Base-by-base conservation (phyloP, 139 green algal species). In the Monoraphidium neglectum region DNA sequence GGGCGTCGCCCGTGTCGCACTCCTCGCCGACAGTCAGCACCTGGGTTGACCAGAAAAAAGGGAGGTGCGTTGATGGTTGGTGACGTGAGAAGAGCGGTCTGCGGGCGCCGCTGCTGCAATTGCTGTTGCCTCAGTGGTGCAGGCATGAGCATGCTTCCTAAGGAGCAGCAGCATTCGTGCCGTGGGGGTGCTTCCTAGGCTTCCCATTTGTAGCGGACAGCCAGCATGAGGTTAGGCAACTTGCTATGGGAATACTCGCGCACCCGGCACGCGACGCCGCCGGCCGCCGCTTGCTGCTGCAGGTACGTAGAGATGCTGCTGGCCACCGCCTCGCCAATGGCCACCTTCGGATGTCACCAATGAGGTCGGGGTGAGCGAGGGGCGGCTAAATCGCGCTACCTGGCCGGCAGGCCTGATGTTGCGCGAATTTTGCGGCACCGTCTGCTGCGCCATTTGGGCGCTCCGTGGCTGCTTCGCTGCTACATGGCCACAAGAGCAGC, bases 21-120 rank as follows among this genome's bases (percentile, higher is more conserved):
- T 87, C 91, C 46, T 93, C 89, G n/a, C 84, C 65, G n/a, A 96
- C 88, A 12, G 70, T 68, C 6, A 85, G 66, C 40, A 89, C 87
- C 84, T 91, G 75, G 4, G 38, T 30, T 46, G 47, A 5, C 38
- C 30, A 12, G 43, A 12, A 12, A 12, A 12, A 12, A 51, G 43
- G 43, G 43, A 12, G 43, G 43, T 12, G 8, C 8, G 43, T 51
- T 12, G 43, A 12, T 8, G 43, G 8, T 51, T 51, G 12, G 43
- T 8, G 12, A 12, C 8, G 43, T 51, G 8, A 12, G 43, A n/a
- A n/a, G n/a, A n/a, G n/a, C n/a, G n/a, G n/a, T 63, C n/a, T 61
- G 38, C 68, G 30, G 3, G 6, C 36, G 59, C 59, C 35, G 33
- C 18, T 66, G 59, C 59, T 66, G 59, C 16, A 30, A 66, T 13